Evolutionary conservation across 352 stramenopile species (phyloP).

Genomic region (Phytophthora quininea): DNA sequence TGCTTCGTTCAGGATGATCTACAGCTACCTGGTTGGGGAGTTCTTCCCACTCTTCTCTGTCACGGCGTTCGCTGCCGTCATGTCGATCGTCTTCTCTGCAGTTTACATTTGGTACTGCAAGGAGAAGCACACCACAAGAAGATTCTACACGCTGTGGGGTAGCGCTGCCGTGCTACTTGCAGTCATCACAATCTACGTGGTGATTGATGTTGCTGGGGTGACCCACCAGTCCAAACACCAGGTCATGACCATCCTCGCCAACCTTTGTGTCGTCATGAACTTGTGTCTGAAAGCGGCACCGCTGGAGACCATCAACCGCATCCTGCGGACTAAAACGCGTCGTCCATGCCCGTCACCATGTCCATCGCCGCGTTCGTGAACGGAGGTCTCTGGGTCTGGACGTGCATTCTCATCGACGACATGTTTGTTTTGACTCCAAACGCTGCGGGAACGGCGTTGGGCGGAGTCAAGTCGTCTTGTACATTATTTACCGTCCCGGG

Average conservation of each 20-base stretch:
- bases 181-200: slow-evolving; percentile 10
- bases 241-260: slow-evolving; percentile 17
- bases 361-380: slow-evolving; percentile 14
- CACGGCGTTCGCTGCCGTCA: slow-evolving; percentile 20
- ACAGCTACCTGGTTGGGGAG: slow-evolving; percentile 33
- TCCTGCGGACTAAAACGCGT: slow-evolving; percentile 15
- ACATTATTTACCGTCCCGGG: slow-evolving; percentile 14
- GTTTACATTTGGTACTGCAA: slow-evolving; percentile 32
- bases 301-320: slow-evolving; percentile 18
- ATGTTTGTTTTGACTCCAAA: slow-evolving; percentile 28
- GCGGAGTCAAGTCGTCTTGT: slow-evolving; percentile 27
- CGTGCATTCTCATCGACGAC: slow-evolving; percentile 8
- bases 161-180: not conserved
- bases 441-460: slow-evolving; percentile 26
- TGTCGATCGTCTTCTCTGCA: slow-evolving; percentile 30
- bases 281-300: slow-evolving; percentile 20
- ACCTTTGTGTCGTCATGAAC: slow-evolving; percentile 18
- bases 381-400: slow-evolving; percentile 17
- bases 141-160: slow-evolving; percentile 18
- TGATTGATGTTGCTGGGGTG: slow-evolving; percentile 4
- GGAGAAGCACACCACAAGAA: not conserved
- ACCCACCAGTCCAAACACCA: slow-evolving; percentile 19
- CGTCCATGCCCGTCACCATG: slow-evolving; percentile 18
- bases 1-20: slow-evolving; percentile 22
- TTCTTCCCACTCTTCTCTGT: slow-evolving; percentile 46